Evolutionary conservation across 1,284 basidiomycete genomes (phyloP).

Genomic region (Fomitopsis schrenkii): DNA sequence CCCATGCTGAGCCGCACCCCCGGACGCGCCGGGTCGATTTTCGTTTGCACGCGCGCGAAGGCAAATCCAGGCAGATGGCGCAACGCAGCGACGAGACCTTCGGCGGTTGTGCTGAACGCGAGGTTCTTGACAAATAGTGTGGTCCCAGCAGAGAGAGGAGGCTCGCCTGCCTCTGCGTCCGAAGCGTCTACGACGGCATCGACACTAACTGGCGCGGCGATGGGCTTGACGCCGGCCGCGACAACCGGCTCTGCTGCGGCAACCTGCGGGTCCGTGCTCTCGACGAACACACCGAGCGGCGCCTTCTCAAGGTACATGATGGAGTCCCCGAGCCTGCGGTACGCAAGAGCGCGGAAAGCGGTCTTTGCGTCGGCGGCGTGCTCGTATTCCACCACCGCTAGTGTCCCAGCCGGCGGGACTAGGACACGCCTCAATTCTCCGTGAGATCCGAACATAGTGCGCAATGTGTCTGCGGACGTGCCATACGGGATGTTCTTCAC

Average conservation of each 20-base stretch:
- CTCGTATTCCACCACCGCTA: constrained; percentile 89
- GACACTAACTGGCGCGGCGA: constrained; percentile 17
- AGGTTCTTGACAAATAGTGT: constrained; percentile 97
- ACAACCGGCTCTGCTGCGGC: constrained; percentile 13
- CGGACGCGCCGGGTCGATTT: constrained; percentile 78
- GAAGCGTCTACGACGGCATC: constrained; percentile 18
- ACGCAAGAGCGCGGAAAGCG: constrained; percentile 83
- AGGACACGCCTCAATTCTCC: constrained; percentile 77
- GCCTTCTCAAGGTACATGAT: constrained; percentile 94
- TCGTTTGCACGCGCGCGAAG: constrained; percentile 91
- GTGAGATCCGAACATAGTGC: constrained; percentile 76
- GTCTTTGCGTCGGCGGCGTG: constrained; percentile 66
- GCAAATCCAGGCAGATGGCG: constrained; percentile 78
- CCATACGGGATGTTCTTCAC: constrained; percentile 98
- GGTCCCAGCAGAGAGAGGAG: constrained; percentile 60
- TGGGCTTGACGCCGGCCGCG: constrained; percentile 11
- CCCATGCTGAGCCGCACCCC: constrained; percentile 83
- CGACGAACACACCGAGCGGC: constrained; percentile 75
- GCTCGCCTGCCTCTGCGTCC: constrained; percentile 34
- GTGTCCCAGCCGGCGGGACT: constrained; percentile 90
- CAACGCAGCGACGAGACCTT: constrained; percentile 70
- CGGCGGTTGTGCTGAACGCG: constrained; percentile 83
- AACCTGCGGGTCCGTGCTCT: constrained; percentile 12
- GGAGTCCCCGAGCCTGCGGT: constrained; percentile 85
- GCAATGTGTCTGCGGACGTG: constrained; percentile 72